phyloP scores from a whole-genome alignment of 805 yeast species.

The Pichia pseudocactophila region DNA sequence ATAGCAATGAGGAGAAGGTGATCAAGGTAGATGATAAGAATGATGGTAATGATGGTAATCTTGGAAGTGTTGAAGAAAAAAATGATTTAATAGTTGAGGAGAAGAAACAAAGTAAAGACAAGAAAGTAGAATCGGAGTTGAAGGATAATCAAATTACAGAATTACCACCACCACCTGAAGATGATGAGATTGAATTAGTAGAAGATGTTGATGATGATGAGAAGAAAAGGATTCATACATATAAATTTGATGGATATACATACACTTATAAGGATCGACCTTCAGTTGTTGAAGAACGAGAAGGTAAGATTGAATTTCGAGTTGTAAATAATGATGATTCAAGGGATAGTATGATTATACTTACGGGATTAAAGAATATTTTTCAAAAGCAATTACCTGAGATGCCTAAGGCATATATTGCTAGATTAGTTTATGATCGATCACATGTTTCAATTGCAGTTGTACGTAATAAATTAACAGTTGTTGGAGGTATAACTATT shows the following conservation, averaged over 20 bases:
- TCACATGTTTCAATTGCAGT: constrained; percentile 95
- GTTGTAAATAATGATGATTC: constrained; percentile 94
- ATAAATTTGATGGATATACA: constrained; percentile 66
- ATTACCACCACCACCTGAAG: constrained; percentile 1
- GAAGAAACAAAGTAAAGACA: constrained; percentile 11
- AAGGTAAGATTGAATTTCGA: constrained; percentile 87
- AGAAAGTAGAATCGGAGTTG: not conserved
- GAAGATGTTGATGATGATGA: constrained; percentile 31
- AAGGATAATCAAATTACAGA: not conserved
- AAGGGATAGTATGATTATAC: constrained; percentile 76
- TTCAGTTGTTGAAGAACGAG: constrained; percentile 87
- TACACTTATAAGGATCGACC: constrained; percentile 88
- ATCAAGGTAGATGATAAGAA: not conserved
- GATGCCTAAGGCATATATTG: constrained; percentile 97
- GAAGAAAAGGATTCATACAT: constrained; percentile 35
- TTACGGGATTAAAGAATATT: constrained; percentile 91
- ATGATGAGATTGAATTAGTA: constrained; percentile 14
- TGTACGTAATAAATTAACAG: constrained; percentile 85
- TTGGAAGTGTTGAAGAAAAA: no score
- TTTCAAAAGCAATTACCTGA: constrained; percentile 96
- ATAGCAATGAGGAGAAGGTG: not conserved
- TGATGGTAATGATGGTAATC: no score
- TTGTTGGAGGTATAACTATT: constrained; percentile 96
- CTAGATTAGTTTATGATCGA: constrained; percentile 87
- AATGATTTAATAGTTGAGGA: no score